Evolutionary conservation across 2,329 filamentous ascomycete species (phyloP).

Genomic region (Chaetomium strumarium): DNA sequence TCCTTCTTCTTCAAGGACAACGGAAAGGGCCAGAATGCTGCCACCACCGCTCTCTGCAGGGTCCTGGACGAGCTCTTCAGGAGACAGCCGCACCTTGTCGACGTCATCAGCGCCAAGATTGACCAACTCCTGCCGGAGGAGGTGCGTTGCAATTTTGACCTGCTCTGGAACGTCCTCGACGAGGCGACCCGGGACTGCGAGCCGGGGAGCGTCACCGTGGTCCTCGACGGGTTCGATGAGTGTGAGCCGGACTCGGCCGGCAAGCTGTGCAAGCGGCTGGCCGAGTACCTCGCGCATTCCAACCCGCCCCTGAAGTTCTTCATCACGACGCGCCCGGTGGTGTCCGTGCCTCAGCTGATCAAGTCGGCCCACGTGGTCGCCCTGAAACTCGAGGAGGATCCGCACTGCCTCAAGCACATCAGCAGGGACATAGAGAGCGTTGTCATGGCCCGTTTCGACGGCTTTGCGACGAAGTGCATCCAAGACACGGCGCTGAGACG

Average conservation of each 20-base stretch:
- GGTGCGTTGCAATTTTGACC: conserved; percentile 19
- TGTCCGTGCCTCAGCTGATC: conserved; percentile 1
- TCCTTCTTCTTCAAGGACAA: conserved; percentile 22
- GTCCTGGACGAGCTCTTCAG: conserved; percentile 18
- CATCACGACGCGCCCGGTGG: conserved; percentile 14
- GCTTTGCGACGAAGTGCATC: conserved; percentile 16
- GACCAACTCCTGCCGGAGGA: conserved; percentile 17
- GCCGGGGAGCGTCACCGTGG: conserved; percentile 14
- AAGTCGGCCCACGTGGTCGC: neutral
- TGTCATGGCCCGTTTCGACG: conserved; percentile 15
- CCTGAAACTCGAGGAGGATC: conserved; percentile 16
- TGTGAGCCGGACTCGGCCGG: conserved; percentile 16
- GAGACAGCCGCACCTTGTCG: conserved; percentile 7
- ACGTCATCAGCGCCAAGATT: conserved; percentile 9
- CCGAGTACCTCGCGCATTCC: conserved; percentile 6
- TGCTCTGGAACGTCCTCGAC: conserved; percentile 15
- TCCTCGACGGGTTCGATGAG: conserved; percentile 19
- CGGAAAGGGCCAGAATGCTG: conserved; percentile 15
- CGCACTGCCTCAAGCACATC: conserved; percentile 13
- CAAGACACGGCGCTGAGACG: conserved; percentile 10
- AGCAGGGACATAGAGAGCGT: conserved; percentile 19
- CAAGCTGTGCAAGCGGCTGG: conserved; percentile 13
- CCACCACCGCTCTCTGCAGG: conserved; percentile 17
- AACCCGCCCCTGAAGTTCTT: conserved; percentile 17
- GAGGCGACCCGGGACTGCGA: conserved; percentile 11